Evolutionary conservation across 768 basidiomycete species (phyloP), one percentile per base, ranked within the genome.

Genomic region (Thelephora aurantiotincta): DNA sequence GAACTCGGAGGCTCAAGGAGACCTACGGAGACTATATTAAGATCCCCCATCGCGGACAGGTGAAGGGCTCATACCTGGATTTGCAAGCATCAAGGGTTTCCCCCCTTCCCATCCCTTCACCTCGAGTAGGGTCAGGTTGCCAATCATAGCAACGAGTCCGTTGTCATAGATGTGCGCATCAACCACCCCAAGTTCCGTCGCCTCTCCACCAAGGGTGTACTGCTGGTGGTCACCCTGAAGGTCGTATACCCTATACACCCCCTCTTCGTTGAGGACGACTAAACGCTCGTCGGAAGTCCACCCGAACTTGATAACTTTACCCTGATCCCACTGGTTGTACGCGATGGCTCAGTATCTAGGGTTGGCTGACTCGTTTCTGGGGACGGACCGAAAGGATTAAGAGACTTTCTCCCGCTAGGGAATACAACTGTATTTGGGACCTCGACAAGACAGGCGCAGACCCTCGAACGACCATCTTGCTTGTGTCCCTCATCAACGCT

Each of bases 401-500:
- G 26, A 82, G 63, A 26, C 72, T 77, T 46, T 82, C 77, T 42
- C 92, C 94, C 0, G 92, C 82, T 0, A 87, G 75, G 14, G 93
- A 90, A 63, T 81, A 92, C 35, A 97, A 66, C 52, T 87, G 81
- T 34, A 99, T 81, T 65, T 92, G 89, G 23, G 86, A 73, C 61
- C 82, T 89, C 9, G 79, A 69, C 48, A 80, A 63, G 3, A 73
- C 64, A 37, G 77, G 65, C 1, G 74, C 26, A 30, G 26, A 70
- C 3, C 71, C 63, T 5, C 73, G 75, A 1, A 83, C 74, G 49
- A 96, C 69, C 9, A 94, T 63, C 62, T 88, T 94, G 5, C 79
- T 72, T 43, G 73, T 74, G 59, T 97, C 90, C 6, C 91, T 74
- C 77, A 93, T 88, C 33, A 96, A 63, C 35, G 94, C 94, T 96